Conservation (phyloP, 768 basidiomycete species). For the Boletus bicolor region DNA sequence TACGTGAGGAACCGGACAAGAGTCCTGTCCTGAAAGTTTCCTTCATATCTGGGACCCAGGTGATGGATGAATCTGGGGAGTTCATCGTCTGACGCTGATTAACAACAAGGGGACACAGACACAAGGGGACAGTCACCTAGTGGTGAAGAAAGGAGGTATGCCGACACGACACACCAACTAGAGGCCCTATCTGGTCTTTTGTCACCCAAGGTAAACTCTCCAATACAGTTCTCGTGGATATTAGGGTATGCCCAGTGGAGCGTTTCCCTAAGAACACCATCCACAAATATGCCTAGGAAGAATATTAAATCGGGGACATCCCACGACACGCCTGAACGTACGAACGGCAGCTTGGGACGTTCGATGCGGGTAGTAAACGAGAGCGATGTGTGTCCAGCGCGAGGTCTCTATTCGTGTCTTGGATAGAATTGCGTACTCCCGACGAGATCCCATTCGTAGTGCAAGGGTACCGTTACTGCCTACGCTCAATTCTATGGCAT, state of each 20-base stretch:
- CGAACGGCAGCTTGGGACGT: conserved; percentile 57
- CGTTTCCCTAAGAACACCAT: conserved; percentile 65
- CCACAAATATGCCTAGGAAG: conserved; percentile 63
- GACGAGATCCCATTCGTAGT: conserved; percentile 39
- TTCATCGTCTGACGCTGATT: conserved; percentile 52
- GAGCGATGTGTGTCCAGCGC: conserved; percentile 70
- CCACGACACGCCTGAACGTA: conserved; percentile 32
- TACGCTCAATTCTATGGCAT: conserved; percentile 45
- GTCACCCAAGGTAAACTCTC: conserved; percentile 58
- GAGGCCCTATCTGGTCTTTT: conserved; percentile 34
- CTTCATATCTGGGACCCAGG: conserved; percentile 74
- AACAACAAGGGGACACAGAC: conserved; percentile 5
- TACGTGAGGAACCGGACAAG: conserved; percentile 80
- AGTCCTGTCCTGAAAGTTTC: conserved; percentile 69
- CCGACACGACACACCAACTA: conserved; percentile 67
- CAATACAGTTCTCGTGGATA: conserved; percentile 34
- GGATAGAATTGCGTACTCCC: conserved; percentile 41
- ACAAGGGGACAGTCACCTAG: conserved; percentile 40
- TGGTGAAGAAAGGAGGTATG: conserved; percentile 57
- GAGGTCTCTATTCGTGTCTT: conserved; percentile 46
- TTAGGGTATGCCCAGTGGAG: conserved; percentile 65
- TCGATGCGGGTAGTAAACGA: conserved; percentile 63
- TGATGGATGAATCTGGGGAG: conserved; percentile 74
- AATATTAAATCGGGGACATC: background rate
- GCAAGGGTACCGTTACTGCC: conserved; percentile 57